A percentile compares a stretch with the other conserved stretches of the same genome.
Evolutionary conservation across 139 green algal genomes (phyloP).

Genomic region (Parachlorella kessleri): DNA sequence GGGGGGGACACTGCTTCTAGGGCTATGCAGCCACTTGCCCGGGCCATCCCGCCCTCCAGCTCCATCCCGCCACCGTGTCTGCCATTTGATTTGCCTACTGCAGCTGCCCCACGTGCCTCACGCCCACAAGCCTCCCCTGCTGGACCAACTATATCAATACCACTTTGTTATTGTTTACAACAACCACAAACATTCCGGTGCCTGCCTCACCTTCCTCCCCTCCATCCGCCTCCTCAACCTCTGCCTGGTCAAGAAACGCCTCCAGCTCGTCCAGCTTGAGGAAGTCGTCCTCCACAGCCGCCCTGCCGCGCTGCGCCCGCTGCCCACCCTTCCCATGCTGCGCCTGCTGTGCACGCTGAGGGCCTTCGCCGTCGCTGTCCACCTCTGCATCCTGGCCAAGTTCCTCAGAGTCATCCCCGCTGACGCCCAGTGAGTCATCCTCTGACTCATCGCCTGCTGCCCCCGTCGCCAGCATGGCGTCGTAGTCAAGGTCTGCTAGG

Average conservation of each 20-base stretch:
- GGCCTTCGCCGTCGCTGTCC: neutral
- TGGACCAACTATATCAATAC: too few species aligned
- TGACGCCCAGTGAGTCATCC: neutral
- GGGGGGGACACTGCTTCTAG: too few species aligned
- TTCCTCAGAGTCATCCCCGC: slow-evolving; percentile 3
- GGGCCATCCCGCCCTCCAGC: too few species aligned
- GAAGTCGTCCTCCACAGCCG: slow-evolving; percentile 72
- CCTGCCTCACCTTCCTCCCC: slow-evolving; percentile 22
- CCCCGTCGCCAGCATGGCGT: slow-evolving; percentile 33
- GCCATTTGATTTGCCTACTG: too few species aligned
- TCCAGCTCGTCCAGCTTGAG: slow-evolving; percentile 89
- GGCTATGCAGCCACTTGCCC: too few species aligned
- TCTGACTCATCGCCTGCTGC: neutral
- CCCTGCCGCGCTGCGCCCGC: slow-evolving; percentile 3
- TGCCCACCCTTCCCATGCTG: neutral
- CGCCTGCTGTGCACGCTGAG: neutral
- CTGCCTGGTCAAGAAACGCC: slow-evolving; percentile 84
- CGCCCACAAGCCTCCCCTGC: too few species aligned
- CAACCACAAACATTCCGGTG: too few species aligned
- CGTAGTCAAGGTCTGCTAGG: slow-evolving; percentile 35
- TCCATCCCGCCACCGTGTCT: too few species aligned
- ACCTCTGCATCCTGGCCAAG: too few species aligned
- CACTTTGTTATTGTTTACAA: too few species aligned
- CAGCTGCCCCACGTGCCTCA: too few species aligned
- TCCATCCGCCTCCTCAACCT: slow-evolving; percentile 53